phyloP scores from a whole-genome alignment of 768 basidiomycete genomes.

The Suillus alpinus region DNA sequence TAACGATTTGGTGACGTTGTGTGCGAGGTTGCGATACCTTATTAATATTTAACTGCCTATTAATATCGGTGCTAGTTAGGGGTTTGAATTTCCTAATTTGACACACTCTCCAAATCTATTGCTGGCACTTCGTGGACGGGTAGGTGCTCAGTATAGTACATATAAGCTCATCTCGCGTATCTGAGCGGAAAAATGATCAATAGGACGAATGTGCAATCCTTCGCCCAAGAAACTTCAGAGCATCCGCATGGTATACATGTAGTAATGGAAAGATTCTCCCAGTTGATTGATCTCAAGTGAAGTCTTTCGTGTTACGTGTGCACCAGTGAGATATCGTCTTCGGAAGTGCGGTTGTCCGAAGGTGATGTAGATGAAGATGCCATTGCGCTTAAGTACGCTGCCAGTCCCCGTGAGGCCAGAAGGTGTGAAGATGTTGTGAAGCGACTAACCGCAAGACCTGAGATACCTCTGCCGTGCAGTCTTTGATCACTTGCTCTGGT shows the following conservation, averaged over 20 bases:
- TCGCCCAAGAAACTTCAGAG: background rate
- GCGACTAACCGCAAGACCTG: constrained; percentile 63
- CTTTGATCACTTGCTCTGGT: constrained; percentile 61
- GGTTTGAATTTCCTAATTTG: background rate
- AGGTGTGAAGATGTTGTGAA: background rate
- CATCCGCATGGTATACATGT: constrained; percentile 64
- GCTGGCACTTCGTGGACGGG: background rate
- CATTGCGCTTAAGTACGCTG: constrained; percentile 63
- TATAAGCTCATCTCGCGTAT: background rate
- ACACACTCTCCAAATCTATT: background rate
- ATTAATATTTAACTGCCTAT: background rate
- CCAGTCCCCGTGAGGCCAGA: background rate
- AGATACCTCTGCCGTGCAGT: constrained; percentile 74
- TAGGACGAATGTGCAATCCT: background rate
- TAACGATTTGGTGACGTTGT: background rate
- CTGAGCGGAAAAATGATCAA: background rate
- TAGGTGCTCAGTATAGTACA: background rate
- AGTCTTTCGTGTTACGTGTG: constrained; percentile 42
- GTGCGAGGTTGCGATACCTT: background rate
- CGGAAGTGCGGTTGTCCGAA: constrained; percentile 92
- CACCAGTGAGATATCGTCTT: constrained; percentile 53
- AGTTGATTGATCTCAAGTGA: constrained; percentile 65
- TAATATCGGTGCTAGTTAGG: background rate
- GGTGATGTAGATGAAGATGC: constrained; percentile 75
- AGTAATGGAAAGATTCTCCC: constrained; percentile 84